Evolutionary conservation across 202 grass and related monocot genomes (phyloP).

Genomic region (Eragrostis tef): DNA sequence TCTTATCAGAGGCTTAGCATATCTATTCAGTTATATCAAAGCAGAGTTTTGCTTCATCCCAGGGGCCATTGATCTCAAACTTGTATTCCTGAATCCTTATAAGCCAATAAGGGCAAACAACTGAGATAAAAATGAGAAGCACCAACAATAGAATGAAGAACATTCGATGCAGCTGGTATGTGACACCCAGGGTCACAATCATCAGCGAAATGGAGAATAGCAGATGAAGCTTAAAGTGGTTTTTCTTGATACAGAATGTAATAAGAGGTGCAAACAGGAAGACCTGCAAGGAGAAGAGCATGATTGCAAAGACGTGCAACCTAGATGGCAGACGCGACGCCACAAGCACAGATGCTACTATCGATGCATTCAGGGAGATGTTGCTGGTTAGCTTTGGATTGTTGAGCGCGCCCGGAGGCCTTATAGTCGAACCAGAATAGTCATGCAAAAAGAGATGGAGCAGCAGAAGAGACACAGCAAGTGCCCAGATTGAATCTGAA

Average conservation of each 20-base stretch:
- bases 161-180: conserved; percentile 74
- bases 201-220: conserved; percentile 66
- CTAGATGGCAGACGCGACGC: conserved; percentile 77
- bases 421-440: conserved; percentile 86
- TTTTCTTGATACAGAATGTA: conserved; percentile 87
- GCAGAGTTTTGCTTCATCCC: conserved; percentile 96
- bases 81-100: conserved; percentile 97
- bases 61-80: conserved; percentile 96
- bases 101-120: conserved; percentile 83
- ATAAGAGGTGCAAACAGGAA: conserved; percentile 87
- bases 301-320: conserved; percentile 89
- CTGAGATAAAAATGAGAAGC: conserved; percentile 73
- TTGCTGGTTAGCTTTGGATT: conserved; percentile 86
- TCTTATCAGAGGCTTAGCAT: background rate
- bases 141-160: conserved; percentile 64
- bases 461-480: conserved; percentile 78
- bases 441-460: conserved; percentile 90
- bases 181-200: conserved; percentile 58
- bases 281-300: conserved; percentile 84
- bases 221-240: conserved; percentile 74
- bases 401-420: conserved; percentile 75
- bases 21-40: conserved; percentile 89
- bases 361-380: conserved; percentile 82
- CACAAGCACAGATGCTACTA: conserved; percentile 84
- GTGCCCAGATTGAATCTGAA: conserved; percentile 86